These are phyloP conservation scores for Cylindricascospora bacillispora DNA, from an alignment of 1,139 yeast species.

Conservation along the genomic window DNA sequence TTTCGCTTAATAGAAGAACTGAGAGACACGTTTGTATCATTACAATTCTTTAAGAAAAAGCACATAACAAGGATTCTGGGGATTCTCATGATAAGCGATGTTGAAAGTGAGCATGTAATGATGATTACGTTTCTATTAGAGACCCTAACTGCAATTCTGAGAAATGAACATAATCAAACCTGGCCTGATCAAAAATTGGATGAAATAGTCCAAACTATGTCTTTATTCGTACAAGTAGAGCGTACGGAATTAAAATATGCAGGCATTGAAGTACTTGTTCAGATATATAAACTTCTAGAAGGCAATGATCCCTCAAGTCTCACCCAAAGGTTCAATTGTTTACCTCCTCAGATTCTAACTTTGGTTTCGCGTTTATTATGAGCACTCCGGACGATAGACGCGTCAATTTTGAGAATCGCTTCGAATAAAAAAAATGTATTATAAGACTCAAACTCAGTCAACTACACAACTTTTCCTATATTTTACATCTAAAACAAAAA, in stretches of 20 bases:
- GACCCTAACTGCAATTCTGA: constrained; percentile 8
- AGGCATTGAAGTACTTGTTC: constrained; percentile 8
- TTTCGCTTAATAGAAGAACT: constrained; percentile 16
- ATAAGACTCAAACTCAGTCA: too few relatives aligned
- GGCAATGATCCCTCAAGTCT: constrained; percentile 1
- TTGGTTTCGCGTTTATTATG: too few relatives aligned
- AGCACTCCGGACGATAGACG: too few relatives aligned
- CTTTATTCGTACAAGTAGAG: constrained; percentile 6
- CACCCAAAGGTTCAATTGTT: too few relatives aligned
- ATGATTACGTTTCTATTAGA: constrained; percentile 13
- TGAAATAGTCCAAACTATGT: constrained; percentile 12
- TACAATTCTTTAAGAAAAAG: constrained; percentile 10
- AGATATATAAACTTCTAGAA: constrained; percentile 4
- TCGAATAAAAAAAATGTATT: too few relatives aligned
- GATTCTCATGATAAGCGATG: constrained; percentile 6
- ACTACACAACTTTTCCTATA: too few relatives aligned
- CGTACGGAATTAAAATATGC: constrained; percentile 14
- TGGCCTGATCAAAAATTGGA: not conserved
- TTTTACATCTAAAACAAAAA: too few relatives aligned
- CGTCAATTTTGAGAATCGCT: too few relatives aligned
- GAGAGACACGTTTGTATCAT: constrained; percentile 10
- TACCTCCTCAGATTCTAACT: too few relatives aligned
- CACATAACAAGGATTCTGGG: constrained; percentile 11
- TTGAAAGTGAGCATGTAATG: constrained; percentile 6
- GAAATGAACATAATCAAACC: constrained; percentile 1